Conservation (phyloP, 805 yeast species). For the Kodamaea neixiangensis region DNA sequence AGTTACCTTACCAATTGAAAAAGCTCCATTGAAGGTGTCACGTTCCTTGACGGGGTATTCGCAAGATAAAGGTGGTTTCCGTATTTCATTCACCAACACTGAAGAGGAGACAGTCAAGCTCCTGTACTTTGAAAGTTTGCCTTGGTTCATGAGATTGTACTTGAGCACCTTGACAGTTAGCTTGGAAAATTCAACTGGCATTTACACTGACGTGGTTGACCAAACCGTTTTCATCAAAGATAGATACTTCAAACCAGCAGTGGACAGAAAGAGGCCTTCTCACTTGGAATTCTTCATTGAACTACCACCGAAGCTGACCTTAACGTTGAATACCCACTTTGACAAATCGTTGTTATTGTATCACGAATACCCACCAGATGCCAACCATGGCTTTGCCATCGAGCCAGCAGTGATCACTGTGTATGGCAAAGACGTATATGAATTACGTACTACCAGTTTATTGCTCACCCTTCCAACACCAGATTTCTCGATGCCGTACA, state of each 20-base stretch:
- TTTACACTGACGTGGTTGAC: constrained; percentile 16
- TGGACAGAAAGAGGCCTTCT: constrained; percentile 78
- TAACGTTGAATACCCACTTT: constrained; percentile 71
- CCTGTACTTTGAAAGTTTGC: constrained; percentile 76
- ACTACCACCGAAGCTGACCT: constrained; percentile 64
- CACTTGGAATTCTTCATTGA: constrained; percentile 70
- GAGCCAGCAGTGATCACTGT: constrained; percentile 85
- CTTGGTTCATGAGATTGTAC: constrained; percentile 90
- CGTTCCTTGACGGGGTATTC: constrained; percentile 91
- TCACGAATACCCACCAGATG: constrained; percentile 98
- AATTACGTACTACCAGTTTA: constrained; percentile 81
- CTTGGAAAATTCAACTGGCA: constrained; percentile 25
- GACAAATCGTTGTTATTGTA: constrained; percentile 83
- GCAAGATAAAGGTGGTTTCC: constrained; percentile 86
- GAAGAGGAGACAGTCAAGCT: constrained; percentile 46
- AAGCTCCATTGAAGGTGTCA: constrained; percentile 71
- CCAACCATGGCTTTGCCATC: constrained; percentile 94
- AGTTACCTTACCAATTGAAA: constrained; percentile 35
- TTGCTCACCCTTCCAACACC: constrained; percentile 90
- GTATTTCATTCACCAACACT: constrained; percentile 75
- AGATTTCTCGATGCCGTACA: constrained; percentile 98
- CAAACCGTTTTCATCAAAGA: constrained; percentile 44
- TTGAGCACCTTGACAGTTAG: constrained; percentile 62
- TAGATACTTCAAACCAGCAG: constrained; percentile 70
- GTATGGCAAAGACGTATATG: constrained; percentile 42